phyloP scores from a whole-genome alignment of 148 eudicot genomes.

The Camellia lanceoleosa region DNA sequence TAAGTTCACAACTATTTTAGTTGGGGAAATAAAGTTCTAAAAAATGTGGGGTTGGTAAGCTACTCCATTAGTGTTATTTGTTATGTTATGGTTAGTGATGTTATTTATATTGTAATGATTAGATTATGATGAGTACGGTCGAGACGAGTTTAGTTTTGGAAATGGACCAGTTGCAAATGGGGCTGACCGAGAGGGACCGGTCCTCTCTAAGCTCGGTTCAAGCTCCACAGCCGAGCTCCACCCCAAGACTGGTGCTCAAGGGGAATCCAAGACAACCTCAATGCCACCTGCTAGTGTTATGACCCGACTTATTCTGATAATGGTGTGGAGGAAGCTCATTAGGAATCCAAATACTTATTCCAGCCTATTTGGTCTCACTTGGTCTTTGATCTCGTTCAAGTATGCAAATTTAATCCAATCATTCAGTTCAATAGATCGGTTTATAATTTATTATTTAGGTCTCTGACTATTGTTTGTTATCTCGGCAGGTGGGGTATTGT shows the following conservation, averaged over 20 bases:
- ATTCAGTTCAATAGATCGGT: background rate
- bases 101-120: background rate
- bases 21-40: no score
- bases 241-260: constrained; percentile 44
- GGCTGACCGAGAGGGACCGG: constrained; percentile 53
- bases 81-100: background rate
- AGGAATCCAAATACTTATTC: constrained; percentile 85
- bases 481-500: constrained; percentile 51
- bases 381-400: constrained; percentile 80
- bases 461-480: background rate
- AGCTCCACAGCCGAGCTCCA: constrained; percentile 76
- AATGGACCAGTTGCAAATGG: constrained; percentile 47
- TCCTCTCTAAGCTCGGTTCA: constrained; percentile 73
- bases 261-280: constrained; percentile 45
- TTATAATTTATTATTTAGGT: background rate
- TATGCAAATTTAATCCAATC: constrained; percentile 9
- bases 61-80: background rate
- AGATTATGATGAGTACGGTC: constrained; percentile 83
- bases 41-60: no score
- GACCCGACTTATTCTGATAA: constrained; percentile 71
- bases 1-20: no score
- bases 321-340: constrained; percentile 88
- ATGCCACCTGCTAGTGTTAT: constrained; percentile 83
- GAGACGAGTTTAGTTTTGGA: constrained; percentile 80
- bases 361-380: constrained; percentile 69